Percentiles rank a stretch among this genome's conserved stretches.
phyloP scores from a whole-genome alignment of 2,329 filamentous ascomycete species.

The Trichoderma sp. region DNA sequence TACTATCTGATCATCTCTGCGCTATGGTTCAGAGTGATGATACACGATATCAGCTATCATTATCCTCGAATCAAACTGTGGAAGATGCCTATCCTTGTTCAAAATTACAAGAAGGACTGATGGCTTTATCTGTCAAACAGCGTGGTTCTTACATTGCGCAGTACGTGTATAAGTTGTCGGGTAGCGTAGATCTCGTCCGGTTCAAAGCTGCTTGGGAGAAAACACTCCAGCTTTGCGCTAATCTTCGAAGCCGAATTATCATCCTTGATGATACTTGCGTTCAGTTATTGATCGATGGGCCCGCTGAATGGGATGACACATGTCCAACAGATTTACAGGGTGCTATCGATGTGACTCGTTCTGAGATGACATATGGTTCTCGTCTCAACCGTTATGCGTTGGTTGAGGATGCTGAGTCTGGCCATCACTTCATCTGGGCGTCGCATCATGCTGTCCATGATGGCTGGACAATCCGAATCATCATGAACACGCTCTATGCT shows the following conservation, averaged over 20 bases:
- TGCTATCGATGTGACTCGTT: background rate
- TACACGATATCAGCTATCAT: background rate
- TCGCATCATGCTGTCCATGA: constrained; percentile 32
- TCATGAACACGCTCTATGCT: constrained; percentile 20
- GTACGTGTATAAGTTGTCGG: background rate
- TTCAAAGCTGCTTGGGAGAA: constrained; percentile 22
- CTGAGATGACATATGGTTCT: constrained; percentile 14
- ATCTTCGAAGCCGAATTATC: constrained; percentile 23
- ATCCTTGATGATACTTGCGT: background rate
- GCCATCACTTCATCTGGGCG: constrained; percentile 25
- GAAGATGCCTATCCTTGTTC: constrained; percentile 23
- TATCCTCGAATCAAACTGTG: background rate
- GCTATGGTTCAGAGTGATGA: background rate
- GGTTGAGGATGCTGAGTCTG: background rate
- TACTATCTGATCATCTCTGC: background rate
- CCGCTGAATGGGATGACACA: background rate
- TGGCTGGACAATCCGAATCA: constrained; percentile 27
- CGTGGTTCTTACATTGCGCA: constrained; percentile 18
- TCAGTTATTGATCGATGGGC: background rate
- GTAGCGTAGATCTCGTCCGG: background rate
- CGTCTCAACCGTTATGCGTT: constrained; percentile 3
- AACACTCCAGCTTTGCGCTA: background rate
- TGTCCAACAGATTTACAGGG: background rate
- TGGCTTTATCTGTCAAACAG: constrained; percentile 21
- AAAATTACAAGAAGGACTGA: constrained; percentile 22